Evolutionary conservation across 2,329 filamentous ascomycete species (phyloP), one percentile per base, ranked within the genome.

Genomic region (Lachnellula willkommii): DNA sequence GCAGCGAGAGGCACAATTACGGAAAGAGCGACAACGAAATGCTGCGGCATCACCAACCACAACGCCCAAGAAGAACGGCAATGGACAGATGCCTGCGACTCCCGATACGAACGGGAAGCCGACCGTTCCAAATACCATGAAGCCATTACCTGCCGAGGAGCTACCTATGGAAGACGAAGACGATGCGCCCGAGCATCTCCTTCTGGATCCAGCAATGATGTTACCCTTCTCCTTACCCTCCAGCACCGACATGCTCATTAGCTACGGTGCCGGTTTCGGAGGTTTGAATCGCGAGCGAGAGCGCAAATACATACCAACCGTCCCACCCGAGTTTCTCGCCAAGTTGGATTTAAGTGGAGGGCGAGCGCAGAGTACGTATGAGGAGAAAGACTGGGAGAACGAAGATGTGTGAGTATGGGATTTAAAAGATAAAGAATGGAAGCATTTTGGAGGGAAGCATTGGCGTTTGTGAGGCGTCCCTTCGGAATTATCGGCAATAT

Each of bases 211-310:
- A 3, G 89, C 92, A 2, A 77, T 96, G 57, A 95, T 96, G 81
- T 80, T 99, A 26, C 94, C 94, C 0, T 99, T 99, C 70, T 88
- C 88, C n/a, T 77, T 99, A 28, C 94, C 94, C 1, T 96, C 93
- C 1, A 94, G 90, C 55, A 97, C 92, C 26, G 94, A 99, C 71
- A 99, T 99, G 94, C 80, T 97, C 48, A 84, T 99, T 48, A 93
- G 87, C 63, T 99, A 95, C 67, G 94, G 94, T 0, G 92, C 94
- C 12, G 94, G 94, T 0, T 94, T 97, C 67, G 94, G 94, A 5
- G 94, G 94, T 0, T 77, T 94, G 47, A 96, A 99, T 74, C 82
- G 88, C 60, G 94, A 97, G 73, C 81, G 91, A 55, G 94, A 95
- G 72, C 81, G 90, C 63, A 96, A 96, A 74, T 99, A 99, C 71